Conservation (phyloP, 192 early-diverging fungal genomes). For the Coemansia sp. region DNA sequence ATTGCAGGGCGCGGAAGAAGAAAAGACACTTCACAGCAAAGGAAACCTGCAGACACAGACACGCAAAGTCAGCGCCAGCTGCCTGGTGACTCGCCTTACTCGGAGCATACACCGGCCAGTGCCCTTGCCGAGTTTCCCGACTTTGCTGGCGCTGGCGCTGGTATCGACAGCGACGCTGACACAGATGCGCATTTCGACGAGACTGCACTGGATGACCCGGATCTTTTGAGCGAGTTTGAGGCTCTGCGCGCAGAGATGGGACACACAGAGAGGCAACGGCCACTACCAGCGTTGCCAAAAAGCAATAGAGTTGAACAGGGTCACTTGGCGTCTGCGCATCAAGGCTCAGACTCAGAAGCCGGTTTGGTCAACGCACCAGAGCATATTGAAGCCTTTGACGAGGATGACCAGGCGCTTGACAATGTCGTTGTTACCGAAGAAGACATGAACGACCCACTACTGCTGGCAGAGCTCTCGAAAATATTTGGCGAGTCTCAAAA, state of each 20-base stretch:
- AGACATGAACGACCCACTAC: conserved; percentile 42
- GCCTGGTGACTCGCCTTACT: too few relatives aligned
- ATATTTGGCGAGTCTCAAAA: not conserved
- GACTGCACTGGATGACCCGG: conserved; percentile 32
- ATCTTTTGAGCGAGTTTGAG: conserved; percentile 39
- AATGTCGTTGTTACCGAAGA: conserved; percentile 31
- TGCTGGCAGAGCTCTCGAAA: conserved; percentile 32
- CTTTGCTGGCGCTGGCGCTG: not conserved
- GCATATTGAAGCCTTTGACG: conserved; percentile 1
- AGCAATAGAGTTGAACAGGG: not conserved
- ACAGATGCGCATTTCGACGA: conserved; percentile 13
- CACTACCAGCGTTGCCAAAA: not conserved
- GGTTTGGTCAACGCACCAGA: not conserved
- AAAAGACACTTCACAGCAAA: not conserved
- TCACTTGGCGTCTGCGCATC: not conserved
- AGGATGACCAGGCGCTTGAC: conserved; percentile 20
- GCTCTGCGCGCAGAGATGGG: conserved; percentile 43
- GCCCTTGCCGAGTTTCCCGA: not conserved
- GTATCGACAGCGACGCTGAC: not conserved
- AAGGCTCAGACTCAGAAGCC: not conserved
- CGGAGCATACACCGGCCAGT: not conserved
- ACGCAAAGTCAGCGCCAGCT: not conserved
- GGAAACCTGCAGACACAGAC: not conserved
- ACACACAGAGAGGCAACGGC: not conserved
- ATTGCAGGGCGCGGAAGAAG: conserved; percentile 28